Percentiles rank a stretch among this genome's conserved stretches.
These are phyloP conservation scores for Mycena floridula DNA, from an alignment of 768 basidiomycete genomes.

Conservation along the genomic window DNA sequence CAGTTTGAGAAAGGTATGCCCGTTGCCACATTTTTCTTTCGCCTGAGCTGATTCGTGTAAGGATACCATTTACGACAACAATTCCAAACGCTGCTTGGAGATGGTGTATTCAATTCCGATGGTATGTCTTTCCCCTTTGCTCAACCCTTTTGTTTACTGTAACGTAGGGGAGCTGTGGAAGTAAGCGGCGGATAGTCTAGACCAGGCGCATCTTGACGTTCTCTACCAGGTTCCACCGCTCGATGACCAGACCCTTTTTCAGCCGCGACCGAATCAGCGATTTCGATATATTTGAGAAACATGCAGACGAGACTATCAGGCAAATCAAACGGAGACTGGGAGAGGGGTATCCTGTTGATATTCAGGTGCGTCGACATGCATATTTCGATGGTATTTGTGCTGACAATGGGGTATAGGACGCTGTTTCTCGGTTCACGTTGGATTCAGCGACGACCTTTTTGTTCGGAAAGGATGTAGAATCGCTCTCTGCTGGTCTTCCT, in stretches of 20 bases:
- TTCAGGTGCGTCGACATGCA: constrained; percentile 28
- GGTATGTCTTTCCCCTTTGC: too few species aligned
- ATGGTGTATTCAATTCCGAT: constrained; percentile 2
- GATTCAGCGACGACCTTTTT: constrained; percentile 56
- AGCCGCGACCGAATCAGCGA: constrained; percentile 30
- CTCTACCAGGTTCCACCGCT: constrained; percentile 30
- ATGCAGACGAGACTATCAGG: constrained; percentile 23
- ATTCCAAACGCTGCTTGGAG: not conserved
- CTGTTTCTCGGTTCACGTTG: constrained; percentile 39
- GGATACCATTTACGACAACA: not conserved
- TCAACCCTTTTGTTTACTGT: too few species aligned
- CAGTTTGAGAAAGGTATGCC: constrained; percentile 11
- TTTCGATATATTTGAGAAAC: constrained; percentile 34
- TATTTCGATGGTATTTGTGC: not conserved
- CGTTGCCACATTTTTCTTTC: not conserved
- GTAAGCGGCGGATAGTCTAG: constrained; percentile 19
- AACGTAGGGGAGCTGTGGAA: too few species aligned
- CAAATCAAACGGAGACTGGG: constrained; percentile 24
- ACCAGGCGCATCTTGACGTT: not conserved
- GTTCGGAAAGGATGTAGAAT: constrained; percentile 35
- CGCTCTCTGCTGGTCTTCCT: constrained; percentile 29
- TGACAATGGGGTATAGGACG: constrained; percentile 26
- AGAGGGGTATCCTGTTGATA: constrained; percentile 29
- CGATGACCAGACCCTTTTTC: constrained; percentile 40
- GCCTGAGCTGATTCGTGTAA: not conserved